Evolutionary conservation across 257 asterid genomes (phyloP), one percentile per base, ranked within the genome.

Genomic region (Avicennia marina): DNA sequence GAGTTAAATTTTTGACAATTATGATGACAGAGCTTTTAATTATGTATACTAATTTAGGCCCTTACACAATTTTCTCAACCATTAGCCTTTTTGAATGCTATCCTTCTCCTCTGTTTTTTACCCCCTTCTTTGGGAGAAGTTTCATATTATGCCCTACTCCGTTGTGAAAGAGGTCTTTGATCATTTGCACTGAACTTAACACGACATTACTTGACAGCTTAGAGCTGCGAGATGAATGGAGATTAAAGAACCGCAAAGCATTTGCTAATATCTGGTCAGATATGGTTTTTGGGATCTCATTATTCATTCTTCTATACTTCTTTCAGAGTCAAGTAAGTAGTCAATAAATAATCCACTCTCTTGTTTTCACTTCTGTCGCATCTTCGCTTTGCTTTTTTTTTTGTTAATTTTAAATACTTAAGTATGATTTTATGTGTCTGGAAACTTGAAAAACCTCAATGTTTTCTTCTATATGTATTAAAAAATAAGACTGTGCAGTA

Each of bases 251-350:
- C 74, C 94, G 97, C 33, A 78, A 74, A 61, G 86, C 88, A 56
- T 91, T 88, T 71, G 98, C 98, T 46, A 88, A 91, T 78, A 91
- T 91, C 60, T 91, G 87, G 90, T 91, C 98, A 6, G 97, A 91
- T 73, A 67, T 77, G 66, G 85, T 80, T 73, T 91, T 81, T 74
- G 96, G 97, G 72, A 61, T 82, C 61, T 83, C 98, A 58, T 64
- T 89, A 44, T 91, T 91, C 76, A 32, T 79, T 76, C 86, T 87
- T 68, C 75, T 91, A 57, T 85, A 72, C 85, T 83, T 81, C 90
- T 72, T 69, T 75, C 83, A 78, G 69, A 80, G 70, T 78, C 82
- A 85, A 75, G 98, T 91, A 75, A 83, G 96, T 73, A 54, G 16
- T 57, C 63, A 58, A 58, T 22, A 40, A 50, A 27, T 26, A 39